Conservation (phyloP, 768 basidiomycete species). For the Tricholoma saponaceum region DNA sequence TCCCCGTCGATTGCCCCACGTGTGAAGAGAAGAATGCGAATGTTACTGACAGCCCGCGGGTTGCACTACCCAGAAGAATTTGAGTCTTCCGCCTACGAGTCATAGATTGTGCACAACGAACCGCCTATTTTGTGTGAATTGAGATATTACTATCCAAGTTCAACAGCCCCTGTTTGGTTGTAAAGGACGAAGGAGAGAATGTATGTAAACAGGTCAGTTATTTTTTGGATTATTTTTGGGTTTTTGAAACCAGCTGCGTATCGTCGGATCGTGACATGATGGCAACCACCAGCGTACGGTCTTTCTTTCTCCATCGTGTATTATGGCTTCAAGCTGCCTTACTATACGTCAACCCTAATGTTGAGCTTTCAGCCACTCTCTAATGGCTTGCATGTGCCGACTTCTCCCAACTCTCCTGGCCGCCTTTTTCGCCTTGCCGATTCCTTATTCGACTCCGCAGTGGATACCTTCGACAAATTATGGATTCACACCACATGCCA, state of each 20-base stretch:
- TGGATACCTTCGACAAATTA: background rate
- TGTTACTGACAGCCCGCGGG: background rate
- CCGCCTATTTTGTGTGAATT: background rate
- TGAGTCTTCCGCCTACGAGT: background rate
- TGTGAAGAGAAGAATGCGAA: background rate
- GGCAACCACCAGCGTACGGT: too few relatives aligned
- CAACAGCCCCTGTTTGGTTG: background rate
- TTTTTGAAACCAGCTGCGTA: background rate
- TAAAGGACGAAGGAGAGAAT: background rate
- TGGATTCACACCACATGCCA: background rate
- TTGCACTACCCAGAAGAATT: background rate
- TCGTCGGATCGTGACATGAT: too few relatives aligned
- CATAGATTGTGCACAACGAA: background rate
- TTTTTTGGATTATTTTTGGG: background rate
- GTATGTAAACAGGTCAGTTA: background rate
- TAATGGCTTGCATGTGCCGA: too few relatives aligned
- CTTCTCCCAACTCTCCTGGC: background rate
- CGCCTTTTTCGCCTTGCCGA: background rate
- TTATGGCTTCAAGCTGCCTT: too few relatives aligned
- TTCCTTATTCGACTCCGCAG: background rate
- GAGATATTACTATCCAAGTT: background rate
- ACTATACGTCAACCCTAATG: too few relatives aligned
- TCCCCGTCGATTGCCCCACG: background rate
- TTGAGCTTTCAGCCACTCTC: too few relatives aligned
- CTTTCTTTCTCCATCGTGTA: too few relatives aligned